Percentiles rank a stretch among this genome's conserved stretches.
Conservation (phyloP, 139 green algal genomes). For the Chlamydomonas schloesseri region DNA sequence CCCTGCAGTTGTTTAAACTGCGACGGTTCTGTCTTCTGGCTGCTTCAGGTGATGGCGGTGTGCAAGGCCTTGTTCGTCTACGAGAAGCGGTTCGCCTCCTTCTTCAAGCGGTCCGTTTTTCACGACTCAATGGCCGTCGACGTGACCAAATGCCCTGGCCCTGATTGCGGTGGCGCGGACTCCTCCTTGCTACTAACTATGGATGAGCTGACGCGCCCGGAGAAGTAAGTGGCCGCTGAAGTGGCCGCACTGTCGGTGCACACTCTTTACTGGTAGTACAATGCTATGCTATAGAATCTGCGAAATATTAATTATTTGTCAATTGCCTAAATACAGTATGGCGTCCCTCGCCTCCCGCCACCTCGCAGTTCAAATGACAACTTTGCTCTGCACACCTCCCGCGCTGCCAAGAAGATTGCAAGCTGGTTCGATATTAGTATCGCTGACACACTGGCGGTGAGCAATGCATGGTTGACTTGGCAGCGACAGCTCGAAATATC, state of each 20-base stretch:
- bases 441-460: slow-evolving; percentile 20
- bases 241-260: too few relatives aligned
- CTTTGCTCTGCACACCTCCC: neutral
- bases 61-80: neutral
- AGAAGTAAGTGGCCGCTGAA: too few relatives aligned
- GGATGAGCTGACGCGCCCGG: slow-evolving; percentile 11
- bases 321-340: too few relatives aligned
- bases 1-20: too few relatives aligned
- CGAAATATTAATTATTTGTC: too few relatives aligned
- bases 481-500: too few relatives aligned
- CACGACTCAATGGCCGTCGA: slow-evolving; percentile 15
- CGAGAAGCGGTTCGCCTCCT: slow-evolving; percentile 8
- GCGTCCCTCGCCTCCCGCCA: too few relatives aligned
- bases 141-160: neutral
- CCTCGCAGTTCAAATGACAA: neutral
- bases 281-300: too few relatives aligned
- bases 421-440: neutral
- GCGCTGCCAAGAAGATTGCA: slow-evolving; percentile 8
- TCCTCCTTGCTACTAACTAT: slow-evolving; percentile 1
- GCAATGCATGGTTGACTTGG: too few relatives aligned
- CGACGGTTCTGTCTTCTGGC: too few relatives aligned
- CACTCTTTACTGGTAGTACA: too few relatives aligned
- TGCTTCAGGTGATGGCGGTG: neutral
- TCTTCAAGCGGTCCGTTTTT: slow-evolving; percentile 19
- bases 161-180: neutral